Percentiles rank a stretch among this genome's conserved stretches.
Evolutionary conservation across 2,329 filamentous ascomycete genomes (phyloP).

Genomic region (Botrytis pseudocinerea): DNA sequence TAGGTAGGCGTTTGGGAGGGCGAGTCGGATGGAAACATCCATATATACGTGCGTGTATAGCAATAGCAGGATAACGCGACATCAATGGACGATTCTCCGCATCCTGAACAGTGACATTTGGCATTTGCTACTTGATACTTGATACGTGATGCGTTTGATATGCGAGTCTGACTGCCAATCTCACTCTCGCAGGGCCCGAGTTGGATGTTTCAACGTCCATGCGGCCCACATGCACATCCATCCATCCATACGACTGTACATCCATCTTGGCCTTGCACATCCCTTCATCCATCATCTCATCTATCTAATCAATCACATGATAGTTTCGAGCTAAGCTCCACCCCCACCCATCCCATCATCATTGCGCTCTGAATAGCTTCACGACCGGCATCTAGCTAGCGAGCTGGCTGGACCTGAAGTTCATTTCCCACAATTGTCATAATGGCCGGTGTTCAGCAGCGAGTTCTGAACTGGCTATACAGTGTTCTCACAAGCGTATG

Average conservation of each 20-base stretch:
- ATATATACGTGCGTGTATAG: background rate
- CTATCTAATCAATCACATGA: conserved; percentile 3
- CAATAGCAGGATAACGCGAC: too few relatives aligned
- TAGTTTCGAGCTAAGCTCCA: background rate
- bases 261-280: background rate
- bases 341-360: background rate
- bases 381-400: background rate
- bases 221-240: background rate
- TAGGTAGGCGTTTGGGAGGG: background rate
- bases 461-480: conserved; percentile 93
- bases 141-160: background rate
- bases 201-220: background rate
- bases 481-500: conserved; percentile 78
- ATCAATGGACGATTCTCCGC: too few relatives aligned
- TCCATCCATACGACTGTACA: too few relatives aligned
- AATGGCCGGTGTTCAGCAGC: conserved; percentile 72
- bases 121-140: too few relatives aligned
- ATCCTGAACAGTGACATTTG: too few relatives aligned
- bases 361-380: conserved; percentile 20
- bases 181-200: background rate
- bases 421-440: conserved; percentile 31
- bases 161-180: background rate
- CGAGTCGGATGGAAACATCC: background rate
- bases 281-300: background rate
- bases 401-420: conserved; percentile 23